phyloP scores from a whole-genome alignment of 1,139 yeast genomes.

The Debaryomycetaceae sp. region DNA sequence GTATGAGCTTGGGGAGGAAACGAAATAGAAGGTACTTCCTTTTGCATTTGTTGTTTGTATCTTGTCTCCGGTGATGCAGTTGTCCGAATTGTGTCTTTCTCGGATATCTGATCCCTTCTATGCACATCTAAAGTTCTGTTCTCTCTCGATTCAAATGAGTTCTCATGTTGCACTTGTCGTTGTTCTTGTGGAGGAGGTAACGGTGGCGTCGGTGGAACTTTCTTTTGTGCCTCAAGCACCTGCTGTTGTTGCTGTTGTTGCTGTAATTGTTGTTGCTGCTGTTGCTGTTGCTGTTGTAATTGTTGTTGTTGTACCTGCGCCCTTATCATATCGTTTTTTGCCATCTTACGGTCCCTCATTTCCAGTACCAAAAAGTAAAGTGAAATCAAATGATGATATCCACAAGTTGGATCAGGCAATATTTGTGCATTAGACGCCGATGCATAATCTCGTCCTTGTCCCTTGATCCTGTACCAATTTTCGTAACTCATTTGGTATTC shows the following conservation, averaged over 20 bases:
- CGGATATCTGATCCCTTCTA: neutral
- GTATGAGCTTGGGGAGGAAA: conserved; percentile 74
- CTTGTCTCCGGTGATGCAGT: neutral
- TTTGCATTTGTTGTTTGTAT: conserved; percentile 6
- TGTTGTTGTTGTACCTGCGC: conserved; percentile 20
- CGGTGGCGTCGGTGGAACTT: neutral
- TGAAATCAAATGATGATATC: conserved; percentile 85
- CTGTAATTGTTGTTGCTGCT: conserved; percentile 7
- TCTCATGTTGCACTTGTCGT: conserved; percentile 6
- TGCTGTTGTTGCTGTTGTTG: no score
- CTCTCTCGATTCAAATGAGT: conserved; percentile 2
- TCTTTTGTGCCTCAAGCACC: no score
- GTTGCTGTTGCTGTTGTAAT: conserved; percentile 8
- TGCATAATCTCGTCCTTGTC: conserved; percentile 41
- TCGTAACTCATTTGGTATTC: conserved; percentile 65
- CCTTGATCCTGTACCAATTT: conserved; percentile 56
- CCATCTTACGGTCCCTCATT: conserved; percentile 66
- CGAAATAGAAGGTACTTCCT: conserved; percentile 27
- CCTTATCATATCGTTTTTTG: conserved; percentile 47
- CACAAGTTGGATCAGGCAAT: conserved; percentile 77
- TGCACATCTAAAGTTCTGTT: neutral
- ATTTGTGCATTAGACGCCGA: conserved; percentile 37
- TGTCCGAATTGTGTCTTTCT: conserved; percentile 1
- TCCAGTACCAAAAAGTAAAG: conserved; percentile 85
- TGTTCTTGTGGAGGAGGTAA: conserved; percentile 5